Evolutionary conservation across 495 filamentous ascomycete genomes (phyloP), one percentile per base, ranked within the genome.

Genomic region (Filosporella fistucella): DNA sequence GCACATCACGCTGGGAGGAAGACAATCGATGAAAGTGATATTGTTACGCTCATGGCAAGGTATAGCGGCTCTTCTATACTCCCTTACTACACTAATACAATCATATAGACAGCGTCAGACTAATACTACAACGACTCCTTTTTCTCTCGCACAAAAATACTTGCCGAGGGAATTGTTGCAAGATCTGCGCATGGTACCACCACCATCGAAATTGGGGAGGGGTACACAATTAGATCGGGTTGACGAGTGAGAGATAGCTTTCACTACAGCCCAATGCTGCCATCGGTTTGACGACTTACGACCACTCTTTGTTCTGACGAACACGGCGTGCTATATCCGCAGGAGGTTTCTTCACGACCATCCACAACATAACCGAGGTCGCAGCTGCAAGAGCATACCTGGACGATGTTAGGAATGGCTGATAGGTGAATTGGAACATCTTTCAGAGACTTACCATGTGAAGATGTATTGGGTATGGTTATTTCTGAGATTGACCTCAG

Each of bases 401-500:
- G 23, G 16, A 33, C 3, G 26, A n/a, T 13, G 29, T 42, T 36
- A 42, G 42, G 11, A 16, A 13, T 5, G 29, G 13, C 42, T 34
- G 36, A 28, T 0, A 23, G 16, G 16, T 25, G 6, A 17, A 36
- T 44, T 22, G 4, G 71, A 30, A 12, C 13, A 9, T 17, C 23
- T 29, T 20, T 22, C 18, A 40, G 13, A 22, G 18, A 36, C 47
- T 81, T 79, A 96, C 93, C 93, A 98, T 42, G 93, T 98, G 63
- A 96, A 91, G 47, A 98, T 96, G 61, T 98, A 98, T 69, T 98
- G 91, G 55, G 87, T 81, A 67, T 98, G 93, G 64, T 91, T 96
- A 62, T 98, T 98, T 61, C 86, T 78, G 64, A 98, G 67, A 66
- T 93, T 95, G 49, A 98, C 93, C 68, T 93, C 89, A 4, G 93